Evolutionary conservation across 768 basidiomycete genomes (phyloP).

Genomic region (Naganishia vaughanmartiniae): DNA sequence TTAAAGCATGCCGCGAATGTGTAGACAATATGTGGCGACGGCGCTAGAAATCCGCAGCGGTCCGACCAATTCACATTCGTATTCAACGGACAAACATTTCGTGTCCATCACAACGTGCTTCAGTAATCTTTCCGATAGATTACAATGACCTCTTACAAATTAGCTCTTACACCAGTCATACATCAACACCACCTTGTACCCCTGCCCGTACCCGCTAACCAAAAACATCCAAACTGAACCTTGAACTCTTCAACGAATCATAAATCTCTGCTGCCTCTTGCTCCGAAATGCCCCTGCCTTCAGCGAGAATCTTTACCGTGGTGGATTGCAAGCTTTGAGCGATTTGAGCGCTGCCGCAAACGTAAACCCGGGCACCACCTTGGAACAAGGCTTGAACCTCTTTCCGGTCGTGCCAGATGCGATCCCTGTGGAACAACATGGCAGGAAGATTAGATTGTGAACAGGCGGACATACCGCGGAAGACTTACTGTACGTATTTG

Average conservation of each 20-base stretch:
- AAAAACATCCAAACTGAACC: conserved; percentile 58
- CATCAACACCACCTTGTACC: no score
- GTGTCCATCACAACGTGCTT: no score
- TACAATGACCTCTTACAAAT: no score
- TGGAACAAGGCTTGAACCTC: conserved; percentile 51
- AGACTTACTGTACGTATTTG: conserved; percentile 54
- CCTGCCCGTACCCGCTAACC: no score
- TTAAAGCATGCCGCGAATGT: no score
- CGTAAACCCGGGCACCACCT: conserved; percentile 54
- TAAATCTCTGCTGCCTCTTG: conserved; percentile 51
- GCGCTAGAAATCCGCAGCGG: no score
- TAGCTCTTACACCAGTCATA: no score
- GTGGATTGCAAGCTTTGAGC: conserved; percentile 54
- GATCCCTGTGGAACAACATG: conserved; percentile 46
- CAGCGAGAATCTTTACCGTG: conserved; percentile 53
- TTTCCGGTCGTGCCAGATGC: conserved; percentile 55
- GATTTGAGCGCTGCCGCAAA: conserved; percentile 55
- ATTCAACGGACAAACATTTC: no score
- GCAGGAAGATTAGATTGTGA: not conserved
- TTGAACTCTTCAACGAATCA: conserved; percentile 51
- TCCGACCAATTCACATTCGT: no score
- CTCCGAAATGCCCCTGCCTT: conserved; percentile 35
- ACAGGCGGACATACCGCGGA: not conserved
- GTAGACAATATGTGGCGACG: no score
- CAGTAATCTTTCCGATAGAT: no score